Conservation (phyloP, 139 green algal species). For the Helicosporidium sp. region DNA sequence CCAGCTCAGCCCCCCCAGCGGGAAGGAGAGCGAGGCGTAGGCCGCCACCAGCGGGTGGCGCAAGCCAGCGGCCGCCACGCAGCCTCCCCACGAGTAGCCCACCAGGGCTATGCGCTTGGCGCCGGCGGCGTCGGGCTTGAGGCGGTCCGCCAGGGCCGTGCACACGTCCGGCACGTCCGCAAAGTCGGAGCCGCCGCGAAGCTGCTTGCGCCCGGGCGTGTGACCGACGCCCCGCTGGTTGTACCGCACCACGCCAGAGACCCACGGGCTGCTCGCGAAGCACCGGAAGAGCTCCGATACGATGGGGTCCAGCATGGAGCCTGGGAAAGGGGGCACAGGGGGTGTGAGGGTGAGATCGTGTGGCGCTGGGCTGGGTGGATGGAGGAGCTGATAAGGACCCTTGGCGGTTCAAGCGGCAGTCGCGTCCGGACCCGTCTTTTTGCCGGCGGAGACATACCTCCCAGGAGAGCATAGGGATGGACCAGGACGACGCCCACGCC, state of each 20-base stretch:
- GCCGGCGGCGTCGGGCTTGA: neutral
- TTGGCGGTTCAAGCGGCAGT: too few species aligned
- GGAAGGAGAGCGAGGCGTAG: conserved; percentile 9
- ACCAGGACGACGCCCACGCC: conserved; percentile 4
- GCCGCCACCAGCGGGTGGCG: conserved; percentile 6
- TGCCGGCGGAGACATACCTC: too few species aligned
- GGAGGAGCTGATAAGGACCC: too few species aligned
- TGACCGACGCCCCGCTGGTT: conserved; percentile 20
- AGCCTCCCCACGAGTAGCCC: conserved; percentile 20
- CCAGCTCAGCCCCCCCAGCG: conserved; percentile 7
- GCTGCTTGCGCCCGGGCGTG: conserved; percentile 7
- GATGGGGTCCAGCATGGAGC: conserved; percentile 12
- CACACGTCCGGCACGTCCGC: neutral
- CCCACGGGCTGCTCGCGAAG: neutral
- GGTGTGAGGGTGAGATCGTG: too few species aligned
- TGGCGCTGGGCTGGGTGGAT: too few species aligned
- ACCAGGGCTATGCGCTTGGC: conserved; percentile 5
- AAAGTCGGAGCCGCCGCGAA: conserved; percentile 4
- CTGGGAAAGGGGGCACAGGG: too few species aligned
- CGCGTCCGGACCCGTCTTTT: too few species aligned
- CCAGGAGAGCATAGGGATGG: conserved; percentile 13
- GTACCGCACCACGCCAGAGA: conserved; percentile 12
- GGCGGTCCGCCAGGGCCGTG: conserved; percentile 2
- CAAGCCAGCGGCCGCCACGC: conserved; percentile 12
- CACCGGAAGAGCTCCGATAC: conserved; percentile 13